Evolutionary conservation across 306 rosid species (phyloP), one percentile per base, ranked within the genome.

Genomic region (Dalbergia cochinchinensis): DNA sequence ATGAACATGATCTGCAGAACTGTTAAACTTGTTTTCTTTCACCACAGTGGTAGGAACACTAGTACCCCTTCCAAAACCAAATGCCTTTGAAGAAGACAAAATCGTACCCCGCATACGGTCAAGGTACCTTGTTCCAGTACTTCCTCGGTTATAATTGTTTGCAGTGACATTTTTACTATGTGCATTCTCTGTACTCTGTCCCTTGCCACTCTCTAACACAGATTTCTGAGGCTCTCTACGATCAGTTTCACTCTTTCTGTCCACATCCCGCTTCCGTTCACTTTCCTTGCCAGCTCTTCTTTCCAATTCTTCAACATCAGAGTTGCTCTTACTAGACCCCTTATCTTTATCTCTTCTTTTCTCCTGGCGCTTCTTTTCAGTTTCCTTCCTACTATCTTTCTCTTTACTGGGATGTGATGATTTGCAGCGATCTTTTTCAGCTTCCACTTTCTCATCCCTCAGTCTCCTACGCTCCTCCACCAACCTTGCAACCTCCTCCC

Each of bases 401-500:
- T 88, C 98, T 80, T 83, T 87, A 31, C 31, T 64, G 26, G 84
- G 76, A 74, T 87, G 69, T 63, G 88, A 89, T 55, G 92, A 65
- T 86, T 85, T 92, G 59, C 88, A 82, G 77, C 55, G 77, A 83
- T 88, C 97, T 74, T 88, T 95, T 65, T 90, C 96, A 57, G 94
- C 96, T 74, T 92, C 98, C 44, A 63, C 77, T 88, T 89, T 93
- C 87, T 96, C 99, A 82, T 96, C 99, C 84, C 99, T 89, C 76
- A 91, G 80, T 86, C 71, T 91, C 90, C 99, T 86, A 34, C 97
- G 99, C 71, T 96, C 99, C 87, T 96, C 96, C 82, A 96, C 99
- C 87, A 96, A 84, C 85, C 91, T 89, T 7, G 99, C 96, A 71
- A 96, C 99, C 89, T 96, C 99, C 87, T 96, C 98, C 91, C 98